Evolutionary conservation across 1,284 basidiomycete species (phyloP).

Genomic region (Cryptococcus sp.): DNA sequence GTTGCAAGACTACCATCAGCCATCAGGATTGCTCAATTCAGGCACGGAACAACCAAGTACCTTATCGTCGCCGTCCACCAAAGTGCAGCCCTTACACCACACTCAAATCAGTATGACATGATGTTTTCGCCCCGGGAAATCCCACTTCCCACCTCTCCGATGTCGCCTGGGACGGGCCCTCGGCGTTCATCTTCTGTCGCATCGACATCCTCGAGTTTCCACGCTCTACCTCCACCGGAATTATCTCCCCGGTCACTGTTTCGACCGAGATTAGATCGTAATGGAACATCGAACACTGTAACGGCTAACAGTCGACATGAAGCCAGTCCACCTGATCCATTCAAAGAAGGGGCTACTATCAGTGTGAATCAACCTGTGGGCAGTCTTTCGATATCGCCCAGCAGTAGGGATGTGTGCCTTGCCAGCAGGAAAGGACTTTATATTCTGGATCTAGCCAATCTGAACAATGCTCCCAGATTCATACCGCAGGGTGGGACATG

Average conservation of each 20-base stretch:
- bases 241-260: constrained; percentile 23
- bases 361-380: constrained; percentile 50
- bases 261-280: constrained; percentile 25
- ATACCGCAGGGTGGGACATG: constrained; percentile 93
- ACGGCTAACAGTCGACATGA: neutral
- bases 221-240: constrained; percentile 11
- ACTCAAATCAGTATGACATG: neutral
- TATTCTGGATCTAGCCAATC: constrained; percentile 88
- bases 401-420: constrained; percentile 48
- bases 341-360: constrained; percentile 40
- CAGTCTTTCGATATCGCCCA: constrained; percentile 50
- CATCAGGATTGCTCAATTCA: too few relatives aligned
- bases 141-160: constrained; percentile 15
- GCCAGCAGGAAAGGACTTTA: constrained; percentile 85
- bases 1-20: too few relatives aligned
- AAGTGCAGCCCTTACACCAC: too few relatives aligned
- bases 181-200: constrained; percentile 15
- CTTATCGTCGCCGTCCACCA: too few relatives aligned
- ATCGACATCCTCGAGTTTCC: constrained; percentile 8
- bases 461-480: constrained; percentile 81
- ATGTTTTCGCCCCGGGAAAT: constrained; percentile 15
- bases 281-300: constrained; percentile 19
- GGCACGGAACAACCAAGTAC: too few relatives aligned
- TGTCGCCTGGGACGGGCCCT: constrained; percentile 8
- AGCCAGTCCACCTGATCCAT: constrained; percentile 22